Evolutionary conservation across 2,329 filamentous ascomycete genomes (phyloP).

Genomic region (Neonectria neomacrospora): DNA sequence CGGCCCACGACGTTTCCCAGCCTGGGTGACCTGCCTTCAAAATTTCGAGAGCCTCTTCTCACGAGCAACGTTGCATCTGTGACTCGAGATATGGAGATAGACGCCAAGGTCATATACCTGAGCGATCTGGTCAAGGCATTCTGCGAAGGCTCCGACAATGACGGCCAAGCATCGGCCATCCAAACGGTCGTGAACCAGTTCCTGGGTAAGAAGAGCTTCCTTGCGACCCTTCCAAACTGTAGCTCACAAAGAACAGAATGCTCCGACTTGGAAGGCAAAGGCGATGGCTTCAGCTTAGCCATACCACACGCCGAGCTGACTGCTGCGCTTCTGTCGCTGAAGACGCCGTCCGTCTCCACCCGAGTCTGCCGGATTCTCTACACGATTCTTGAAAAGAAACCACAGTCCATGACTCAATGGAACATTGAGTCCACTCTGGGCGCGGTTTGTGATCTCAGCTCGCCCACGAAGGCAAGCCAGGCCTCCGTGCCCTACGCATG

Average conservation of each 20-base stretch:
- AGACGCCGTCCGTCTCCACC: constrained; percentile 48
- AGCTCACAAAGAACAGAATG: constrained; percentile 43
- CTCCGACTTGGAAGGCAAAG: constrained; percentile 43
- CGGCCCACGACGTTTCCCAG: constrained; percentile 49
- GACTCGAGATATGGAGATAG: constrained; percentile 47
- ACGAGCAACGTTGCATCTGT: constrained; percentile 48
- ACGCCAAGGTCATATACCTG: constrained; percentile 53
- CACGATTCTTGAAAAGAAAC: constrained; percentile 61
- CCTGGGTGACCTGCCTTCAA: constrained; percentile 44
- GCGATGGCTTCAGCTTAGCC: constrained; percentile 52
- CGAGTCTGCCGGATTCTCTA: constrained; percentile 56
- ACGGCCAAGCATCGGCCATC: constrained; percentile 58
- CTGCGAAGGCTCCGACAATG: constrained; percentile 44
- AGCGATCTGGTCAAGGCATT: constrained; percentile 51
- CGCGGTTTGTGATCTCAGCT: constrained; percentile 53
- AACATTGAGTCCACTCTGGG: constrained; percentile 66
- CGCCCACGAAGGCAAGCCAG: constrained; percentile 39
- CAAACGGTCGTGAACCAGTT: constrained; percentile 55
- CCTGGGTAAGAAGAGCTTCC: constrained; percentile 46
- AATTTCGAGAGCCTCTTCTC: constrained; percentile 48
- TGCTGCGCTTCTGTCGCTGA: constrained; percentile 47
- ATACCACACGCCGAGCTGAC: constrained; percentile 56
- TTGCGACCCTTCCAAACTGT: not conserved
- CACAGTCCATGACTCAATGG: constrained; percentile 65
- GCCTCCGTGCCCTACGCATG: constrained; percentile 55